Base-by-base conservation (phyloP, 805 yeast genomes). In the Ascoidea asiatica region DNA sequence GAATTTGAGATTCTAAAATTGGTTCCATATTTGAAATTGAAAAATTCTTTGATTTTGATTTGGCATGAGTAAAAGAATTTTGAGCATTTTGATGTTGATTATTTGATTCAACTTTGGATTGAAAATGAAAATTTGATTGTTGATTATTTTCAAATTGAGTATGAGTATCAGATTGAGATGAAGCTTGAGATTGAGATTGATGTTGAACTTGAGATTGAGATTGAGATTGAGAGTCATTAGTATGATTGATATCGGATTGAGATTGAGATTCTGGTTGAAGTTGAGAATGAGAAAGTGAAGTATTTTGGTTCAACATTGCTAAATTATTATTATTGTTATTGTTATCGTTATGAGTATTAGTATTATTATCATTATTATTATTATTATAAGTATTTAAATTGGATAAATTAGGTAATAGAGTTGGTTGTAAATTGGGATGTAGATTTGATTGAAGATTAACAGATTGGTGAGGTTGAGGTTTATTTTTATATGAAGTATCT, bases 401-500 rank as follows among this genome's bases (percentile, higher is more conserved):
- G 20, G 20, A n/a, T 17, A 20, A n/a, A 7, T 18, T 39, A 20
- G n/a, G n/a, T 19, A 17, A 6, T 5, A 37, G 23, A 17, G 21
- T 17, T n/a, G 23, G 13, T 39, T 39, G 41, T 39, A 20, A 20
- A 39, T 17, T n/a, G 41, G 41, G 41, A 39, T n/a, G 41, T 21
- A 39, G 22, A 18, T 17, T 22, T 39, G 41, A 21, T 13, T 5
- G 21, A 21, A n/a, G 41, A 15, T 18, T 22, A 39, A 5, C 21
- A 8, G 39, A 19, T 19, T n/a, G 39, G 17, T 5, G 8, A 20
- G 13, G 17, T 20, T 19, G 20, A 20, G 39, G 17, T 18, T 20
- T 37, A 33, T n/a, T n/a, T 5, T 37, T 19, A 19, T 7, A 20
- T 13, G 39, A 8, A n/a, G 8, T 20, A 20, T n/a, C 8, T 19